Evolutionary conservation across 2,329 filamentous ascomycete genomes (phyloP).

Genomic region (Colletotrichum agaves): DNA sequence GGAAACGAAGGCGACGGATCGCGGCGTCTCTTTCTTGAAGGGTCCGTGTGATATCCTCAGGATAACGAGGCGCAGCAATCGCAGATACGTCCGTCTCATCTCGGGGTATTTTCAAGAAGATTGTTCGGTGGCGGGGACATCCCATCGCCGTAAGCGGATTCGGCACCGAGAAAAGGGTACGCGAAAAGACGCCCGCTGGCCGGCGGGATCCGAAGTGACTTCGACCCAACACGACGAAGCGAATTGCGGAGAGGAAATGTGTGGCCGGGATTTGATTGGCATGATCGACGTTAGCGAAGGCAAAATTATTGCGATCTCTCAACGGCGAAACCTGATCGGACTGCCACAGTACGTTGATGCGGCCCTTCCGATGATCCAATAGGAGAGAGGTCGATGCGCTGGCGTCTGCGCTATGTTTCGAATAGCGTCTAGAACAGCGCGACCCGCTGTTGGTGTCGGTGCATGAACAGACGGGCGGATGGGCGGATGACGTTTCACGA

Average conservation of each 20-base stretch:
- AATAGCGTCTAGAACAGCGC: no score
- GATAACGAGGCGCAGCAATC: slow-evolving; percentile 1
- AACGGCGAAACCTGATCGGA: background rate
- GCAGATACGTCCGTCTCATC: background rate
- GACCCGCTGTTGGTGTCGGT: no score
- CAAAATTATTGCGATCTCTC: background rate
- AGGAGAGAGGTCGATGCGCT: no score
- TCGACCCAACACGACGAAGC: background rate
- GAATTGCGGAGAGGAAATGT: background rate
- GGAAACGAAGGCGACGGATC: slow-evolving; percentile 10
- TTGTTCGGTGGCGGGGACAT: background rate
- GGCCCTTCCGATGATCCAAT: no score
- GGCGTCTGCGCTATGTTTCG: no score
- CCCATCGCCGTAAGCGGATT: background rate
- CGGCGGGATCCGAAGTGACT: background rate
- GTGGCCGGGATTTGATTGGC: background rate
- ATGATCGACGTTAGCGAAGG: background rate
- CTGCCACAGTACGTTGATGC: background rate
- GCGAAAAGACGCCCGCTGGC: background rate
- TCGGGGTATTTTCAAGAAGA: background rate
- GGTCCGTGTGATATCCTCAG: background rate
- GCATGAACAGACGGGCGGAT: no score
- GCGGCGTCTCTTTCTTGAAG: background rate
- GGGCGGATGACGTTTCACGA: no score
- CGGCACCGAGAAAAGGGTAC: background rate